phyloP scores from a whole-genome alignment of 2,329 filamentous ascomycete genomes.

The Aureobasidium leucospermi region DNA sequence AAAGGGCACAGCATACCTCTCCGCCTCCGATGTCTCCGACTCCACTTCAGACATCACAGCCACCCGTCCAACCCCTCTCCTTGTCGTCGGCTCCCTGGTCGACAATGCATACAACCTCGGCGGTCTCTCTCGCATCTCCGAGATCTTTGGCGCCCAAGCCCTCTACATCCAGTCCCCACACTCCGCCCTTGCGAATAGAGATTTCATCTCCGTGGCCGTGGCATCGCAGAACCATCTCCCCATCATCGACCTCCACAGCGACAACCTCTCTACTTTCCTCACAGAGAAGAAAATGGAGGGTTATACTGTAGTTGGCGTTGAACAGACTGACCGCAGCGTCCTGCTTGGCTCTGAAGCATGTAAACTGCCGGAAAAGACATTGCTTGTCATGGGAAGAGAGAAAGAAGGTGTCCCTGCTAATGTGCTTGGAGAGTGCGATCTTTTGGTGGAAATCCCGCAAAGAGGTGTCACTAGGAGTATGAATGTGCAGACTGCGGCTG shows the following conservation, averaged over 20 bases:
- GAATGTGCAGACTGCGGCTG: constrained; percentile 50
- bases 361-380: constrained; percentile 26
- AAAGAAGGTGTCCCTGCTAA: constrained; percentile 43
- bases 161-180: constrained; percentile 38
- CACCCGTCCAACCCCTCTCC: constrained; percentile 28
- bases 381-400: constrained; percentile 44
- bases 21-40: constrained; percentile 21
- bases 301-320: constrained; percentile 45
- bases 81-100: constrained; percentile 45
- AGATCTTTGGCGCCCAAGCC: constrained; percentile 43
- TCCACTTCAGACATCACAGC: constrained; percentile 18
- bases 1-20: constrained; percentile 41
- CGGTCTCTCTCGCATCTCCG: constrained; percentile 42
- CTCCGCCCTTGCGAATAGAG: constrained; percentile 35
- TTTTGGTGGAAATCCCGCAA: constrained; percentile 47
- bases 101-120: constrained; percentile 45
- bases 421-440: constrained; percentile 42
- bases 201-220: constrained; percentile 45
- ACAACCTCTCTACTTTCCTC: constrained; percentile 30
- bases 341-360: constrained; percentile 33
- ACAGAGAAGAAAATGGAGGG: constrained; percentile 37
- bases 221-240: constrained; percentile 43
- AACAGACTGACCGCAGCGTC: constrained; percentile 45
- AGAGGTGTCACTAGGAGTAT: constrained; percentile 46
- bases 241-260: constrained; percentile 29